Conservation (phyloP, 208 protist genomes). For the Porcisia deanei region DNA sequence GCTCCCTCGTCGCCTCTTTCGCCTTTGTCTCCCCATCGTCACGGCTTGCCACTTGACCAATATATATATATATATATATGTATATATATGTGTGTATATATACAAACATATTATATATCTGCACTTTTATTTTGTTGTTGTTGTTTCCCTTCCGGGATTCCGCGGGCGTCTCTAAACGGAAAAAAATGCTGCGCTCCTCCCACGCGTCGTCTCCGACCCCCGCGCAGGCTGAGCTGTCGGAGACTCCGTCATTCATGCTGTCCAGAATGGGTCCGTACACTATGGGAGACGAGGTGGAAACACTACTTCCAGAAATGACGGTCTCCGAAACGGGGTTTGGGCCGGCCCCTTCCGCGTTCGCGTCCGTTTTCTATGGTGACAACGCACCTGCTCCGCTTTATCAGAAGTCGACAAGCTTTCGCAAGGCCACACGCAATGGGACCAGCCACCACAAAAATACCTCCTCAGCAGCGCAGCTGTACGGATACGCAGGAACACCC, state of each 20-base stretch:
- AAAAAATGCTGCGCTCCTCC: neutral
- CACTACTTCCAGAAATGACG: neutral
- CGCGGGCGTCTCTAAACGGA: neutral
- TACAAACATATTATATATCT: too few species aligned
- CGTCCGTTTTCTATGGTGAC: neutral
- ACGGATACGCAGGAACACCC: neutral
- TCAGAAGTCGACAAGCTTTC: neutral
- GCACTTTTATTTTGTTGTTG: too few species aligned
- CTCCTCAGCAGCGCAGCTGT: neutral
- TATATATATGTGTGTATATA: too few species aligned
- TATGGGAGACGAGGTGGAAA: neutral
- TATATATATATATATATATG: too few species aligned
- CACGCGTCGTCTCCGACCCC: neutral
- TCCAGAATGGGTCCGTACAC: constrained; percentile 9
- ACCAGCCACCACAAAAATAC: neutral
- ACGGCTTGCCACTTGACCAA: too few species aligned
- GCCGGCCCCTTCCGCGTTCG: neutral
- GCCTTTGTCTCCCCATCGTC: too few species aligned
- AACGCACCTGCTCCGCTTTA: neutral
- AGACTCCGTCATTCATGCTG: neutral
- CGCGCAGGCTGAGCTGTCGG: neutral
- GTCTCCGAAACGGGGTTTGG: neutral
- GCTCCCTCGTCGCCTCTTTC: too few species aligned
- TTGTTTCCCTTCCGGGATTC: neutral
- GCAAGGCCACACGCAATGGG: neutral